These are phyloP conservation scores for Fusarium sp. DNA, from an alignment of 2,329 filamentous ascomycete genomes.

Conservation along the genomic window DNA sequence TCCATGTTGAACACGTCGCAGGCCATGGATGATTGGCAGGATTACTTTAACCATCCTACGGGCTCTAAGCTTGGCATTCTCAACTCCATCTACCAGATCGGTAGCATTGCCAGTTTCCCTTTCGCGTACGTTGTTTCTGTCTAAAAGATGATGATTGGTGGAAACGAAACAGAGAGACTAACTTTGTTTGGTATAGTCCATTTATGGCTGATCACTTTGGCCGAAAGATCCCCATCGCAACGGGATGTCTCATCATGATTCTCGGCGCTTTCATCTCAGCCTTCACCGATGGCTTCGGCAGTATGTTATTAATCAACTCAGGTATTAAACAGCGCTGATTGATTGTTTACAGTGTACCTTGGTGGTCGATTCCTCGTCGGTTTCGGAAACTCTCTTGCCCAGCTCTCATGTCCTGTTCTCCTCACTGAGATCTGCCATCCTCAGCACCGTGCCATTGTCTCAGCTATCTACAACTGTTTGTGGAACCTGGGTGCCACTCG, in stretches of 20 bases:
- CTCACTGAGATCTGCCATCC: conserved; percentile 73
- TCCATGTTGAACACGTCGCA: conserved; percentile 65
- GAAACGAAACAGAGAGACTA: not conserved
- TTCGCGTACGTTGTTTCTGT: not conserved
- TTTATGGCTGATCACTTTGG: conserved; percentile 54
- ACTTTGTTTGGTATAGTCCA: not conserved
- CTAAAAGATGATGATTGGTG: not conserved
- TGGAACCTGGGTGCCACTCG: conserved; percentile 65
- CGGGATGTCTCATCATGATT: conserved; percentile 57
- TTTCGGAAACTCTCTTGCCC: conserved; percentile 71
- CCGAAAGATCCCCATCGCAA: conserved; percentile 52
- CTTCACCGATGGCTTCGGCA: conserved; percentile 53
- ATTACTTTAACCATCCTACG: conserved; percentile 52
- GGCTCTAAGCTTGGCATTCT: conserved; percentile 55
- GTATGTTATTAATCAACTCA: conserved; percentile 32
- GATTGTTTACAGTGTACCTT: conserved; percentile 45
- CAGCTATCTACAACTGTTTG: conserved; percentile 72
- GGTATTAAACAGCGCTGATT: not conserved
- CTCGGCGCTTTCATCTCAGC: conserved; percentile 52
- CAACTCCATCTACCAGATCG: conserved; percentile 61
- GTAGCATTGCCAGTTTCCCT: conserved; percentile 33
- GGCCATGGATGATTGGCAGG: conserved; percentile 62
- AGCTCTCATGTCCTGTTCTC: conserved; percentile 69
- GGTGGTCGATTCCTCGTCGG: conserved; percentile 56
- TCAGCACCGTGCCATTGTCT: conserved; percentile 71